Evolutionary conservation across 257 asterid species (phyloP).

Genomic region (Nicotiana tomentosiformis): DNA sequence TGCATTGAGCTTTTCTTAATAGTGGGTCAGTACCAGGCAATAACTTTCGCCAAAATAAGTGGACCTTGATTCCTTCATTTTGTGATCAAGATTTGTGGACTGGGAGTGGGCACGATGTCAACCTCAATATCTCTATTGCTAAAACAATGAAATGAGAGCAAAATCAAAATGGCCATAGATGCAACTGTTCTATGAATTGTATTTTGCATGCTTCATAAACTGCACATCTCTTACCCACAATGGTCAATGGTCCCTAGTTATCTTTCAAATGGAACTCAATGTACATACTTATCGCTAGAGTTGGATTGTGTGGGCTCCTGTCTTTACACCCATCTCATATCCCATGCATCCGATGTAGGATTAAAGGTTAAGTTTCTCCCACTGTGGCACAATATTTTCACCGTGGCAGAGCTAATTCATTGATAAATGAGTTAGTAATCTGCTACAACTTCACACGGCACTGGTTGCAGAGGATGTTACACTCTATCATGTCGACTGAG

Average conservation of each 20-base stretch:
- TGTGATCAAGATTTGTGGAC: background rate
- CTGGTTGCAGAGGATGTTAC: background rate
- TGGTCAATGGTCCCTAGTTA: background rate
- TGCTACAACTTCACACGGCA: background rate
- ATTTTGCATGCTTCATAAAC: background rate
- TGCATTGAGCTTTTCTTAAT: background rate
- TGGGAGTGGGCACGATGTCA: background rate
- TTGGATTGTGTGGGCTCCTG: background rate
- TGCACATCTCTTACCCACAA: background rate
- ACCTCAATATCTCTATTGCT: background rate
- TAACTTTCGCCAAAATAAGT: background rate
- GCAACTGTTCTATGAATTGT: background rate
- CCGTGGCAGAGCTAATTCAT: background rate
- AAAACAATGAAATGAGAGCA: background rate
- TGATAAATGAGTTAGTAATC: background rate
- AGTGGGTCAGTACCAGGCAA: background rate
- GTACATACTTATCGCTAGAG: background rate
- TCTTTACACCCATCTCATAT: background rate
- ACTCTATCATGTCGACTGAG: slow-evolving; percentile 44
- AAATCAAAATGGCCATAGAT: background rate
- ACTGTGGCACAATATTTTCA: background rate
- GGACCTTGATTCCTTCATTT: background rate
- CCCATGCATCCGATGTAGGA: background rate
- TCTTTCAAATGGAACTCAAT: background rate
- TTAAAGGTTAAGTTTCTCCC: background rate